Evolutionary conservation across 176 grass and related monocot genomes (phyloP), one percentile per base, ranked within the genome.

Genomic region (Paspalum vaginatum): DNA sequence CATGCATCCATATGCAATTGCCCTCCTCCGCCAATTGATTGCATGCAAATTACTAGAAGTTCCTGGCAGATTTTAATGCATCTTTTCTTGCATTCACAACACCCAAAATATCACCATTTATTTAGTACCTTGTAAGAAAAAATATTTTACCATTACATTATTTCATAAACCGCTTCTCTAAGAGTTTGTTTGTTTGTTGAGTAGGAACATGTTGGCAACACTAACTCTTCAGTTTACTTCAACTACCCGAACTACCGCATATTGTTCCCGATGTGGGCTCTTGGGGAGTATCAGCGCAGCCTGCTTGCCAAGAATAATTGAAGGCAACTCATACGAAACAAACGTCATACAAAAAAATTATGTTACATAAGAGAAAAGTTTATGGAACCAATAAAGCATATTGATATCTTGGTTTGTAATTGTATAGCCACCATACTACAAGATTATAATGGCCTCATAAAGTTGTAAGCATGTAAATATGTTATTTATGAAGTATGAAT

Each of bases 191-290:
- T 59, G 25, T 1, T 12, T 58, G 9, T 58, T 58, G 56, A 12
- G 4, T 11, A 69, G 66, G 66, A 69, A 69, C 66, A 69, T 25
- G 43, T 69, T 46, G 66, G 66, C 11, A 69, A 47, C 27, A 65
- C 37, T 15, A 65, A 65, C 11, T 69, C n/a, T n/a, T 69, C 66
- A 24, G 66, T 21, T 47, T 69, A 47, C 66, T 69, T 69, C 42
- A 69, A 69, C 66, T 47, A 69, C 38, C 66, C 66, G 20, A 69
- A 69, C 66, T 69, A 69, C 2, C 66, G 43, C 4, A 69, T 14
- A 6, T 25, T 69, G 43, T 69, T 14, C 11, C 43, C 66, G 12
- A 0, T 69, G 21, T 69, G 66, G 66, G 66, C 66, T 46, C 42
- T 46, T 22, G 66, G 43, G 2, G 43, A 69, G n/a, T 69, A 69